phyloP scores from a whole-genome alignment of 2,329 filamentous ascomycete species.

The Neodidymelliopsis sp. region DNA sequence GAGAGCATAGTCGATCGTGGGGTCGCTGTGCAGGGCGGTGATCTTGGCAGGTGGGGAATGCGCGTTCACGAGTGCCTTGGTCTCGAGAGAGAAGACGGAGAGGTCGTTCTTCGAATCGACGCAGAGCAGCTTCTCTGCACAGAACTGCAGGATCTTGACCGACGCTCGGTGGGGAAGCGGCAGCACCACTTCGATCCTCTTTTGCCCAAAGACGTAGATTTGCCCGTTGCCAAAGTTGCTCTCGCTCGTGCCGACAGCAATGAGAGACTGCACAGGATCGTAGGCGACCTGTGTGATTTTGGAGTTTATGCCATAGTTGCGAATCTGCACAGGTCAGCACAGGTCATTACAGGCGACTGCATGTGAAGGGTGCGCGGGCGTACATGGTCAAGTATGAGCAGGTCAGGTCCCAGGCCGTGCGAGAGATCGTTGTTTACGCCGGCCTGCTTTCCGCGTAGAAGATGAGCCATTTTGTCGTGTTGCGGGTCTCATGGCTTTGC shows the following conservation, averaged over 20 bases:
- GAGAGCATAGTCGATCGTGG: conserved; percentile 91
- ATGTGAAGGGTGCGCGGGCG: conserved; percentile 36
- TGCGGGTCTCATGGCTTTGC: conserved; percentile 41
- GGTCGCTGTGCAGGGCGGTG: conserved; percentile 78
- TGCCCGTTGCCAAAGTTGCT: conserved; percentile 85
- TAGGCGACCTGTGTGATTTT: conserved; percentile 81
- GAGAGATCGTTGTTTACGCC: conserved; percentile 93
- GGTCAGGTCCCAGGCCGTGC: conserved; percentile 75
- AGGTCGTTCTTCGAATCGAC: conserved; percentile 88
- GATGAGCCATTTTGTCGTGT: conserved; percentile 73
- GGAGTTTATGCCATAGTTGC: conserved; percentile 64
- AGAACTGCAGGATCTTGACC: conserved; percentile 81
- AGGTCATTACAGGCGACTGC: conserved; percentile 5
- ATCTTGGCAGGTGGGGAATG: conserved; percentile 81
- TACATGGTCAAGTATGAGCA: conserved; percentile 85
- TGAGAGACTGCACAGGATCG: conserved; percentile 90
- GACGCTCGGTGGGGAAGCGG: conserved; percentile 75
- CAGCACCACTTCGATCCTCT: conserved; percentile 79
- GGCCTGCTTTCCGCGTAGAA: conserved; percentile 90
- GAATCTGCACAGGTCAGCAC: conserved; percentile 39
- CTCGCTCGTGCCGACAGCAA: conserved; percentile 90
- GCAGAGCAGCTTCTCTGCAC: conserved; percentile 82
- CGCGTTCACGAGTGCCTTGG: conserved; percentile 69
- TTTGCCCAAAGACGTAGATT: conserved; percentile 87
- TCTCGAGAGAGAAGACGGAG: conserved; percentile 80